A percentile compares a stretch with the other conserved stretches of the same genome.
phyloP scores from a whole-genome alignment of 2,329 filamentous ascomycete genomes.

The Plenodomus biglobosus region DNA sequence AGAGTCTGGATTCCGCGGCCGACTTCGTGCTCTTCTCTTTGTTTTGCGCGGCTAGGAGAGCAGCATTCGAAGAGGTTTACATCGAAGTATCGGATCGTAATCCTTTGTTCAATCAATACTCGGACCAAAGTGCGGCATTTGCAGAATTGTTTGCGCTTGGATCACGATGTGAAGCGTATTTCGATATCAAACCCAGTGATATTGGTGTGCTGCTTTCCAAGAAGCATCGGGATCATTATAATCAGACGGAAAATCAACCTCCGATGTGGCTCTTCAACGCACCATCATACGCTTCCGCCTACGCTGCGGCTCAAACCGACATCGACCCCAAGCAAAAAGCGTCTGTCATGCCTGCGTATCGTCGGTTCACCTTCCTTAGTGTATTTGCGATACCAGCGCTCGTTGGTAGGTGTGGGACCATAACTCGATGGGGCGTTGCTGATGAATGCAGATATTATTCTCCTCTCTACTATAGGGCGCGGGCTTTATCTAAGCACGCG shows the following conservation, averaged over 20 bases:
- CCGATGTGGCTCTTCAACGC: constrained; percentile 55
- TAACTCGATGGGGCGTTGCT: constrained; percentile 7
- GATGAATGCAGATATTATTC: constrained; percentile 53
- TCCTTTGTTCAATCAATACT: constrained; percentile 61
- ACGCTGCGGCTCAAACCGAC: constrained; percentile 56
- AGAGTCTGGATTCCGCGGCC: constrained; percentile 36
- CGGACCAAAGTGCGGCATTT: constrained; percentile 65
- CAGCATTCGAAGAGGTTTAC: constrained; percentile 64
- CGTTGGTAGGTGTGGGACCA: constrained; percentile 39
- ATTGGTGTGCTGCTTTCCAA: constrained; percentile 41
- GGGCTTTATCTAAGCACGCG: constrained; percentile 62
- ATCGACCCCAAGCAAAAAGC: constrained; percentile 52
- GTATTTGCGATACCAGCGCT: constrained; percentile 65
- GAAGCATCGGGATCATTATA: constrained; percentile 48
- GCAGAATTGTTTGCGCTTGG: constrained; percentile 65
- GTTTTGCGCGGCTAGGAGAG: constrained; percentile 59
- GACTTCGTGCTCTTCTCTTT: constrained; percentile 61
- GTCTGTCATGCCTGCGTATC: constrained; percentile 50
- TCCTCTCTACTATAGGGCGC: constrained; percentile 61
- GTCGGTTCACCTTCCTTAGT: constrained; percentile 59
- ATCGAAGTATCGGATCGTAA: constrained; percentile 64
- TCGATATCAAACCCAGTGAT: constrained; percentile 53
- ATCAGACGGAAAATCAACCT: constrained; percentile 47
- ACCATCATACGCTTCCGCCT: constrained; percentile 53
- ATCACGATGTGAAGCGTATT: constrained; percentile 64